These are phyloP conservation scores for Allium sativum DNA, from an alignment of 106 monocot genomes.

Conservation along the genomic window DNA sequence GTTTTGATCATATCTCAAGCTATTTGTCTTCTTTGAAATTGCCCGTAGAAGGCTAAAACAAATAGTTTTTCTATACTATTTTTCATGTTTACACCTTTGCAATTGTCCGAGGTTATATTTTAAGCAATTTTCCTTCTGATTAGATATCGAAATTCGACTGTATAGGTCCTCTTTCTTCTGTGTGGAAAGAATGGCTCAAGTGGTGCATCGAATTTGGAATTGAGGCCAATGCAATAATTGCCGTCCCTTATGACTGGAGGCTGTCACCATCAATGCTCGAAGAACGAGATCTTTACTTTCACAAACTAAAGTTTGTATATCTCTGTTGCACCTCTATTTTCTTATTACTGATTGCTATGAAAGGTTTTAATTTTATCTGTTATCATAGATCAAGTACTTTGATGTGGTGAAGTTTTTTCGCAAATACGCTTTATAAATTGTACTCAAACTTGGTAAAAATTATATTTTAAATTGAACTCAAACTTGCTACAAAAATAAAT, in stretches of 20 bases:
- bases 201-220: slow-evolving; percentile 99
- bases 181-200: slow-evolving; percentile 99
- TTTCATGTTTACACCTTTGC: neutral
- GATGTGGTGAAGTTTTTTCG: too few relatives aligned
- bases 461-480: too few relatives aligned
- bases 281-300: slow-evolving; percentile 96
- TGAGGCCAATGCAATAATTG: slow-evolving; percentile 93
- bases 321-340: neutral
- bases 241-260: slow-evolving; percentile 96
- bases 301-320: slow-evolving; percentile 78
- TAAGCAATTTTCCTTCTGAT: too few relatives aligned
- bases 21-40: too few relatives aligned
- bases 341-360: neutral
- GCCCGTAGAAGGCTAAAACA: too few relatives aligned
- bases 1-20: too few relatives aligned
- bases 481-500: too few relatives aligned
- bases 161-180: slow-evolving; percentile 95
- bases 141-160: slow-evolving; percentile 1
- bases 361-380: neutral
- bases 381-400: neutral
- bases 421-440: neutral
- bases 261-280: slow-evolving; percentile 82
- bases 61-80: too few relatives aligned
- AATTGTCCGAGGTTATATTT: neutral
- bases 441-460: neutral